Evolutionary conservation across 768 basidiomycete species (phyloP).

Genomic region (Phylloporus sp.): DNA sequence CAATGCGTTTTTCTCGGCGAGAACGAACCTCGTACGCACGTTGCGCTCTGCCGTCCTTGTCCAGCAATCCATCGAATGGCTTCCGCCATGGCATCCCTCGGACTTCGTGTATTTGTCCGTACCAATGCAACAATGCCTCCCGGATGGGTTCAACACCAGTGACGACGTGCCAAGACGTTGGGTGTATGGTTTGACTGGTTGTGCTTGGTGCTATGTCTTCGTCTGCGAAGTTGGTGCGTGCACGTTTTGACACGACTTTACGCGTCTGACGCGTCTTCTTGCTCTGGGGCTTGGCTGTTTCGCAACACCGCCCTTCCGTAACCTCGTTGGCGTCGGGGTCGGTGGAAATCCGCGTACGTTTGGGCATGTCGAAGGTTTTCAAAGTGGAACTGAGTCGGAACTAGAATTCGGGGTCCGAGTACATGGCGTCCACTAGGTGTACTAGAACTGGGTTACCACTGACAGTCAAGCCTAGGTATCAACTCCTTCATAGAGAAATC

Average conservation of each 20-base stretch:
- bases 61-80: conserved; percentile 51
- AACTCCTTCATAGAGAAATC: not conserved
- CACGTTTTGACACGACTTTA: conserved; percentile 13
- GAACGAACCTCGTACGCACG: conserved; percentile 81
- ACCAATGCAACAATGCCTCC: conserved; percentile 62
- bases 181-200: conserved; percentile 29
- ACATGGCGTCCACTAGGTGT: too few species aligned
- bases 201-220: not conserved
- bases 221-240: not conserved
- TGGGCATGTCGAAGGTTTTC: conserved; percentile 27
- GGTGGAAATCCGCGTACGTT: conserved; percentile 20
- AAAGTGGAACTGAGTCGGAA: too few species aligned
- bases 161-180: conserved; percentile 47
- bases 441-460: too few species aligned
- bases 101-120: conserved; percentile 52
- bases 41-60: conserved; percentile 62
- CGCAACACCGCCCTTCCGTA: conserved; percentile 13
- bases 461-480: too few species aligned
- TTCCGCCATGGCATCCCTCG: conserved; percentile 95
- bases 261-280: conserved; percentile 17
- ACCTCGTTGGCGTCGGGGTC: conserved; percentile 11
- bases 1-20: not conserved
- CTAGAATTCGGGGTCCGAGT: too few species aligned
- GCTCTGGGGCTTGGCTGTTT: conserved; percentile 4
- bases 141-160: conserved; percentile 37